A percentile compares a stretch with the other conserved stretches of the same genome.
These are phyloP conservation scores for Clitopilus hobsonii DNA, from an alignment of 768 basidiomycete genomes.

Conservation along the genomic window DNA sequence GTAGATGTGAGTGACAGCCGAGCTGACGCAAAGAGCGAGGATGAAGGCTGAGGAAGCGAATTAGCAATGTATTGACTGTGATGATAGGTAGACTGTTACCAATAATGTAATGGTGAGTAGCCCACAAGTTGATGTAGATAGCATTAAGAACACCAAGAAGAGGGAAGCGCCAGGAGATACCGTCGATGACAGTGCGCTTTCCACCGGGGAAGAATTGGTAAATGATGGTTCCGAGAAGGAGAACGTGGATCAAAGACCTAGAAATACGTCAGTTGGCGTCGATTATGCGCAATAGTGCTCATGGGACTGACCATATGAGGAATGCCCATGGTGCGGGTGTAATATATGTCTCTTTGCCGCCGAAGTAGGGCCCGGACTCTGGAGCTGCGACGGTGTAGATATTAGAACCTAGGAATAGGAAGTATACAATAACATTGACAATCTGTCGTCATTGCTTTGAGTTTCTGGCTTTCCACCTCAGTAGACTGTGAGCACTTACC, in stretches of 20 bases:
- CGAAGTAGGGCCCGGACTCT: conserved; percentile 55
- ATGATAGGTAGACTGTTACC: conserved; percentile 28
- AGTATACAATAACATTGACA: conserved; percentile 77
- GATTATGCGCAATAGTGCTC: not conserved
- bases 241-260: conserved; percentile 84
- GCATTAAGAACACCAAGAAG: conserved; percentile 84
- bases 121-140: conserved; percentile 87
- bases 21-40: conserved; percentile 83
- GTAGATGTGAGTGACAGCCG: conserved; percentile 81
- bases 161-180: conserved; percentile 88
- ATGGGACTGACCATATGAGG: conserved; percentile 67
- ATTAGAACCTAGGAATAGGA: conserved; percentile 87
- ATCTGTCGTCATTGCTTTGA: conserved; percentile 33
- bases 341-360: conserved; percentile 83
- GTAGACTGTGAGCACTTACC: conserved; percentile 25
- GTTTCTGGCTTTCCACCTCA: not conserved
- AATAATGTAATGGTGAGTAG: conserved; percentile 64
- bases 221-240: conserved; percentile 87
- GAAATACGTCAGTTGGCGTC: conserved; percentile 9
- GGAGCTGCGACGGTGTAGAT: conserved; percentile 82
- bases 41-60: conserved; percentile 66
- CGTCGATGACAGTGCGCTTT: conserved; percentile 78
- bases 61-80: conserved; percentile 2
- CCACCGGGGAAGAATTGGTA: conserved; percentile 83
- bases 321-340: conserved; percentile 95